These are phyloP conservation scores for Microsporum canis DNA, from an alignment of 2,329 filamentous ascomycete genomes.

Conservation along the genomic window DNA sequence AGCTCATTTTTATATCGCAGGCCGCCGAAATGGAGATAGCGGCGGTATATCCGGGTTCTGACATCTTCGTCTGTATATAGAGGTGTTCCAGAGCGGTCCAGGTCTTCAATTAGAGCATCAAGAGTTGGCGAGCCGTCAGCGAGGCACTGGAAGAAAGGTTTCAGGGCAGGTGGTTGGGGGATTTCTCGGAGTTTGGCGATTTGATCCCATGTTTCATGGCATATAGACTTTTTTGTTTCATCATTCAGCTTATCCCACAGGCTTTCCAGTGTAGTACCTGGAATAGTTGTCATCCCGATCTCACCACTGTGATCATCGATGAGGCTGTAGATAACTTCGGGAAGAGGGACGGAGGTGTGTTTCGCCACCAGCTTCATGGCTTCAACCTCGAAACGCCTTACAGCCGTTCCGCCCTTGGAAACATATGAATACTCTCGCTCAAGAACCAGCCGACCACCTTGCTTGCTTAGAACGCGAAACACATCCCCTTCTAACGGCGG, in stretches of 20 bases:
- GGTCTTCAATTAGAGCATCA: conserved; percentile 14
- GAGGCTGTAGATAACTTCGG: neutral
- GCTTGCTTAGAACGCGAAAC: conserved; percentile 10
- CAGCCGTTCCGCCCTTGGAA: neutral
- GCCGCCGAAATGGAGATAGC: neutral
- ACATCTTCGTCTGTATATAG: neutral
- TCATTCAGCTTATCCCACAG: neutral
- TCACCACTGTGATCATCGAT: neutral
- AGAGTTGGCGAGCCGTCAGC: conserved; percentile 18
- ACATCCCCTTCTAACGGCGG: conserved; percentile 6
- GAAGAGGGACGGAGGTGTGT: neutral
- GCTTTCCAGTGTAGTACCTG: neutral
- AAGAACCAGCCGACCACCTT: neutral
- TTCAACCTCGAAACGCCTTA: neutral
- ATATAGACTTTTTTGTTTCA: conserved; percentile 14
- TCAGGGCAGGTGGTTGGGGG: conserved; percentile 12
- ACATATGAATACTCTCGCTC: neutral
- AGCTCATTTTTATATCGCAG: neutral
- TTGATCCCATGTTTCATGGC: conserved; percentile 16
- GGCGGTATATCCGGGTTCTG: neutral
- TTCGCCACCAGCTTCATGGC: neutral
- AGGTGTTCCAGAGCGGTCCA: neutral
- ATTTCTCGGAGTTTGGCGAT: conserved; percentile 17
- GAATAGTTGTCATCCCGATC: neutral
- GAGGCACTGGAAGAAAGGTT: conserved; percentile 17